These are phyloP conservation scores for Intubia oerlemansii DNA, from an alignment of 2,329 filamentous ascomycete species.

Conservation along the genomic window DNA sequence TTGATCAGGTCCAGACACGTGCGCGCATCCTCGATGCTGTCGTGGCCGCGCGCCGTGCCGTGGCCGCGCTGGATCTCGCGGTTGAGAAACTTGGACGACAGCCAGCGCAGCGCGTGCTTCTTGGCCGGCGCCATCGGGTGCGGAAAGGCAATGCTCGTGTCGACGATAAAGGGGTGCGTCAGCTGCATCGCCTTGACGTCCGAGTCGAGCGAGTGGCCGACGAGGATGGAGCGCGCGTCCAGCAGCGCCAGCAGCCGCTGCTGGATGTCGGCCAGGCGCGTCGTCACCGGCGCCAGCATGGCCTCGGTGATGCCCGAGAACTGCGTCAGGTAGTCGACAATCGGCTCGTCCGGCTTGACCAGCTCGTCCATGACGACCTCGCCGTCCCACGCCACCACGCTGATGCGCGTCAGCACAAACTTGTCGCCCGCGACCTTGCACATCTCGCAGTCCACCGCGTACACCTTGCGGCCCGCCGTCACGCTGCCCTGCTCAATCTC, in stretches of 20 bases:
- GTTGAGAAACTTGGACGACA: conserved; percentile 65
- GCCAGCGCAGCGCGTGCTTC: conserved; percentile 78
- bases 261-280: conserved; percentile 68
- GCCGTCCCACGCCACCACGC: conserved; percentile 70
- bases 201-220: conserved; percentile 66
- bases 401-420: conserved; percentile 74
- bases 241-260: conserved; percentile 50
- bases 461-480: conserved; percentile 57
- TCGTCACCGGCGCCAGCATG: conserved; percentile 67
- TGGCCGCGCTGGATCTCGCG: conserved; percentile 71
- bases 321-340: conserved; percentile 77
- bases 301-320: conserved; percentile 83
- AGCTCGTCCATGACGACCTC: conserved; percentile 68
- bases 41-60: conserved; percentile 49
- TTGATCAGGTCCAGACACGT: conserved; percentile 86
- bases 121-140: conserved; percentile 77
- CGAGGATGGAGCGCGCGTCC: conserved; percentile 47
- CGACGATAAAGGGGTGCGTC: conserved; percentile 81
- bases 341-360: conserved; percentile 74
- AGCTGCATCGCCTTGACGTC: conserved; percentile 69
- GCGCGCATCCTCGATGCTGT: conserved; percentile 80
- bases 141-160: conserved; percentile 76
- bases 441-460: conserved; percentile 94
- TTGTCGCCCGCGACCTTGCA: conserved; percentile 65
- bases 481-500: conserved; percentile 65